Evolutionary conservation across 2,329 filamentous ascomycete genomes (phyloP).

Genomic region (Fusarium tupiense): DNA sequence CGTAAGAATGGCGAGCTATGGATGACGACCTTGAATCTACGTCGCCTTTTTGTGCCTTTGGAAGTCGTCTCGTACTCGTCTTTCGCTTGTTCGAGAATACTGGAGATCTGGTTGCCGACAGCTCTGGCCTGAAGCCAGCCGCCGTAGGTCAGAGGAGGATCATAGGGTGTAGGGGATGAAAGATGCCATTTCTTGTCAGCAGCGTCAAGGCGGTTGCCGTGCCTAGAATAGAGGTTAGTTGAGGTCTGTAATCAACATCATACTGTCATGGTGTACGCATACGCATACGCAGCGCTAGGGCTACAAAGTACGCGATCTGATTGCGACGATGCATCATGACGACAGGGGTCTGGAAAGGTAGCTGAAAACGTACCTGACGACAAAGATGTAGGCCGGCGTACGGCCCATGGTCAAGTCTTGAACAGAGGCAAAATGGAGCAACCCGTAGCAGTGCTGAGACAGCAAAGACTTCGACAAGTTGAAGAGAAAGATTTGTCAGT

Average conservation of each 20-base stretch:
- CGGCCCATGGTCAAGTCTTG: constrained; percentile 49
- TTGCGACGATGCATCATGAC: constrained; percentile 35
- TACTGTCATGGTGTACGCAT: constrained; percentile 13
- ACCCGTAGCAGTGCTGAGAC: background rate
- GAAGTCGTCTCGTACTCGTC: constrained; percentile 52
- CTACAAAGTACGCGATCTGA: constrained; percentile 18
- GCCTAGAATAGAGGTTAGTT: constrained; percentile 59
- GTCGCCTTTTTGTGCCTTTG: constrained; percentile 53
- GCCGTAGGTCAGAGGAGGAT: constrained; percentile 92
- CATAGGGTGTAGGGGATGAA: constrained; percentile 91
- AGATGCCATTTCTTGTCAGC: constrained; percentile 96
- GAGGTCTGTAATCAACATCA: background rate
- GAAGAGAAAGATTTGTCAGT: constrained; percentile 7
- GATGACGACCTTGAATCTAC: constrained; percentile 80
- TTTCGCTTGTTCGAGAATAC: constrained; percentile 68
- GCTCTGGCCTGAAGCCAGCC: constrained; percentile 89
- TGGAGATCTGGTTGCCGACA: constrained; percentile 85
- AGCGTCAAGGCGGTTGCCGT: constrained; percentile 92
- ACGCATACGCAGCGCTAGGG: constrained; percentile 19
- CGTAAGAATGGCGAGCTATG: constrained; percentile 94
- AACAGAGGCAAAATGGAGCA: constrained; percentile 3
- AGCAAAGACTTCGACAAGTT: constrained; percentile 2
- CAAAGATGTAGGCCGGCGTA: constrained; percentile 56
- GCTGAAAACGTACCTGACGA: constrained; percentile 52
- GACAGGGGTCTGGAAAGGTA: constrained; percentile 34